Evolutionary conservation across 129 eudicot species (phyloP), one percentile per base, ranked within the genome.

Genomic region (Artemisia tridentata): DNA sequence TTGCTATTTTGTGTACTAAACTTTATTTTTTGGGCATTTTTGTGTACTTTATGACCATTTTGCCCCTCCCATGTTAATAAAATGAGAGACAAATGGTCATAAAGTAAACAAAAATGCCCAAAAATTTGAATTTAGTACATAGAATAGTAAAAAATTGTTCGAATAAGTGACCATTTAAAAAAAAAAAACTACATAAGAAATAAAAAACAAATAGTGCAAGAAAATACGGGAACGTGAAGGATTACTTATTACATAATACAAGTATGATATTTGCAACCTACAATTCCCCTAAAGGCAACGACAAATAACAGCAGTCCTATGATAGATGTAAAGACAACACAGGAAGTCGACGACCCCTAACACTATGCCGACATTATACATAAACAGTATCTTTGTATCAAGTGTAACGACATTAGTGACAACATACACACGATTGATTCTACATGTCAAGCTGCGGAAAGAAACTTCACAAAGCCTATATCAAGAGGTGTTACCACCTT

Each of bases 181-280:
- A 60, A 63, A 27, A n/a, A 29, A 9, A 5, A 60, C 65, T 7
- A 11, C 7, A 23, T 0, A 2, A 43, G 45, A 5, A 2, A 46
- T 7, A 11, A 4, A 6, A 15, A 25, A 48, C n/a, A 5, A 72
- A 63, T 2, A 34, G 66, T 25, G 65, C 65, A 66, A 75, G 20
- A 75, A 43, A 67, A 75, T n/a, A 77, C 46, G 76, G 67, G 76
- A 77, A 77, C 25, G 81, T 77, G 29, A 70, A 77, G 81, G 76
- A 77, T 70, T 25, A 80, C 74, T 84, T 79, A 84, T 84, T 76
- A 76, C 76, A 78, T 72, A 75, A 71, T 19, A 84, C 82, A 77
- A 61, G 74, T 77, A 84, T 56, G 75, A 75, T 63, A 76, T 78
- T 74, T 72, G 80, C 82, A 82, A 76, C 80, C 86, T 81, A 78